Evolutionary conservation across 495 filamentous ascomycete species (phyloP), one percentile per base, ranked within the genome.

Genomic region (Lophiotrema nucula): DNA sequence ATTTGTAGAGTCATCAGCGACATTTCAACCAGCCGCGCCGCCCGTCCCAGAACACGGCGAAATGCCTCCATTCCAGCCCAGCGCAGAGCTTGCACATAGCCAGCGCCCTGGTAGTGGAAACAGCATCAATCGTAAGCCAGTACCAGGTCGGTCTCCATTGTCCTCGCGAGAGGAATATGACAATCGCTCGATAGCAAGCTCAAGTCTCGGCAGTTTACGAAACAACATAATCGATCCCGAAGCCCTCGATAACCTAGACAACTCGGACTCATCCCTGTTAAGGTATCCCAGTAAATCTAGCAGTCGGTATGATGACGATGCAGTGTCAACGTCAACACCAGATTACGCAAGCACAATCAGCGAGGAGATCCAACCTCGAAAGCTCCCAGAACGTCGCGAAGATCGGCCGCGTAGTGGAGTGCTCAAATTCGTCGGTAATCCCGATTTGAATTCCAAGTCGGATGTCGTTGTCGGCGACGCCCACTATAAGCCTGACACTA

Each of bases 331-430:
- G 37, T 67, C 70, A 10, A 69, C 64, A 10, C 67, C 70, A 12
- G 76, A 79, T 66, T 79, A 79, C 64, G 74, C 75, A 37, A 78
- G 73, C 61, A 73, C 71, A 19, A 62, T 66, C 31, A 65, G 56
- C 33, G 65, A 65, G 51, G 62, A 68, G 23, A 21, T 48, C 11
- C 22, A 52, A 15, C 49, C 43, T 10, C 41, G 42, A 46, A 67
- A 51, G 31, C 27, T 58, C 27, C 60, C 65, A 22, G 54, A 26
- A 26, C 51, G 62, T 31, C 58, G 62, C 1, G 52, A 67, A 31
- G 85, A 91, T 22, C 81, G 77, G 35, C 90, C 90, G 15, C 81
- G 92, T 53, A 85, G 88, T 64, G 92, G 92, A 50, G 84, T 91
- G 3, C 79, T 90, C 72, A 90, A 88, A 67, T 89, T 87, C 4